Evolutionary conservation across 2,329 filamentous ascomycete genomes (phyloP).

Genomic region (Stemphylium vesicarium): DNA sequence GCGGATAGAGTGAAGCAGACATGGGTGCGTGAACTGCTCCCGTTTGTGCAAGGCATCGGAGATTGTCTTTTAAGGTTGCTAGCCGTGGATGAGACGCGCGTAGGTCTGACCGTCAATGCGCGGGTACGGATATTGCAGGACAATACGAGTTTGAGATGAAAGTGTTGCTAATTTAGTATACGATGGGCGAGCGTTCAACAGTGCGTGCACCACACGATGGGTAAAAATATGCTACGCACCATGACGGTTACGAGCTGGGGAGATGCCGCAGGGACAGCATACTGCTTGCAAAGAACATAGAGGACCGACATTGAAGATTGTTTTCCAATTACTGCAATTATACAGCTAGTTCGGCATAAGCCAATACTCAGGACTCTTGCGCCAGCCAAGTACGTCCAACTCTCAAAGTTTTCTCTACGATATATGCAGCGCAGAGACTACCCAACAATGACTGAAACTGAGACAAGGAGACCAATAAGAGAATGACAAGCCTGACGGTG

Average conservation of each 20-base stretch:
- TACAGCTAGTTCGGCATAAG: constrained; percentile 28
- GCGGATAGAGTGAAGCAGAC: constrained; percentile 1
- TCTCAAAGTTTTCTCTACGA: constrained; percentile 24
- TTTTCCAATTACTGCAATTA: constrained; percentile 38
- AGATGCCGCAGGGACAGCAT: not conserved
- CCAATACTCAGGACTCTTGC: constrained; percentile 34
- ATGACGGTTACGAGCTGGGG: not conserved
- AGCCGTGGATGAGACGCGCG: constrained; percentile 12
- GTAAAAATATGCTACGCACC: not conserved
- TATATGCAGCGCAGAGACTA: constrained; percentile 19
- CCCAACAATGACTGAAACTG: constrained; percentile 20
- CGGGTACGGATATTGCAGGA: not conserved
- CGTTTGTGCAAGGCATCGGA: constrained; percentile 9
- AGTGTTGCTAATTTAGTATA: constrained; percentile 10
- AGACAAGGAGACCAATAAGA: constrained; percentile 30
- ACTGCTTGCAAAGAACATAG: not conserved
- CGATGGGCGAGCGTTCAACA: not conserved
- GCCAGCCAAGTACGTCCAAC: constrained; percentile 35
- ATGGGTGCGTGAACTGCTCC: constrained; percentile 8
- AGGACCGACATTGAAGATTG: constrained; percentile 21
- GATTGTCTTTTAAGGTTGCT: constrained; percentile 3
- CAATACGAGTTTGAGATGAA: constrained; percentile 4
- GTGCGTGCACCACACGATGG: not conserved
- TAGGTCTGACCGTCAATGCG: constrained; percentile 13
- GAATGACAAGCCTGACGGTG: constrained; percentile 23